Evolutionary conservation across 139 green algal genomes (phyloP), one percentile per base, ranked within the genome.

Genomic region (Micractinium sp.): DNA sequence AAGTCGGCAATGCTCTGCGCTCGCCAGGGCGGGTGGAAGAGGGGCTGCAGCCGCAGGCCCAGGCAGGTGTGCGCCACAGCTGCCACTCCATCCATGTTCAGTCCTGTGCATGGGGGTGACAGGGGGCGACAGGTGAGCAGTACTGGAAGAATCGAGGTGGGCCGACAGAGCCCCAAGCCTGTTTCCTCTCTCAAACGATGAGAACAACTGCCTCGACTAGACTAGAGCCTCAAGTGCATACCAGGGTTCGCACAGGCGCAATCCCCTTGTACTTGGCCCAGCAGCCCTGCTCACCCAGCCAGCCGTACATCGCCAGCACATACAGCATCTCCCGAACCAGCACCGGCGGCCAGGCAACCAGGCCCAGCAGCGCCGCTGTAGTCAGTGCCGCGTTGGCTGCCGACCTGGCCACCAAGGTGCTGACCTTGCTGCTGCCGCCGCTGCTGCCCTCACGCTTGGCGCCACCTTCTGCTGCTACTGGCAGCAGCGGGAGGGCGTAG

Each of bases 1-100:
- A 88, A 88, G 35, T 29, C 35, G 38, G 67, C 60, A 7, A 82
- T 22, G 39, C 60, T 67, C 2, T 31, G 39, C 9, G 84, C 66
- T 38, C 66, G 23, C 84, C 84, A 88, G 67, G 67, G 67, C 0
- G 66, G 84, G 20, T 18, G 38, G 67, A 88, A 88, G 39, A 35
- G 71, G 7, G 84, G 67, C 69, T 81, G 31, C 67, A 88, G 69
- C 25, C 9, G 39, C 67, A 80, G 39, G 25, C 84, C 67, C 38
- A 81, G 82, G 63, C 20, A 39, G 1, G 35, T 1, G 29, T 67
- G 39, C 12, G 66, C 84, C 25, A 88, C 33, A 7, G 33, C 60
- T 9, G n/a, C 69, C 22, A 60, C 18, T 7, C 71, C 38, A 19
- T 80, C 84, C 84, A 88, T 81, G 12, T 47, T 14, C 20, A 76